Percentiles rank a stretch among this genome's conserved stretches.
Evolutionary conservation across 2,329 filamentous ascomycete genomes (phyloP).

Genomic region (Colletotrichum cuscutae): DNA sequence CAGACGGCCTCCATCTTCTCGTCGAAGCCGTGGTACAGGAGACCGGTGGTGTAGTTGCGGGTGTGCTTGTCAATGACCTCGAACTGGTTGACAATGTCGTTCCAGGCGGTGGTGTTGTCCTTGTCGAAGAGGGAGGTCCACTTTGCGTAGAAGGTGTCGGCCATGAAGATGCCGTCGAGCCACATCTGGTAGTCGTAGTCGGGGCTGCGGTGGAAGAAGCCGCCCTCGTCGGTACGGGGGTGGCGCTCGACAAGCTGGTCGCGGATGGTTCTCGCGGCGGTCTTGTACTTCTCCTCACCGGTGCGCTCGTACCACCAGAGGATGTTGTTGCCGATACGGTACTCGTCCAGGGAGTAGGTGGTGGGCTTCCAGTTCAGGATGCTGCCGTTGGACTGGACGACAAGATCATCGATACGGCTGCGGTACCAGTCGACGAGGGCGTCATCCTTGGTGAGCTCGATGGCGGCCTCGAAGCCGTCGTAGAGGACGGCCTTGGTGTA

Average conservation of each 20-base stretch:
- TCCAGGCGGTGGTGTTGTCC: slow-evolving; percentile 53
- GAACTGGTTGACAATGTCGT: slow-evolving; percentile 58
- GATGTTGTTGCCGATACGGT: slow-evolving; percentile 63
- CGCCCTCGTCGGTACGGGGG: slow-evolving; percentile 61
- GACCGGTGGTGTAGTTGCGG: slow-evolving; percentile 48
- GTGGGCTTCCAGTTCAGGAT: slow-evolving; percentile 41
- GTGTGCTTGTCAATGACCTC: slow-evolving; percentile 57
- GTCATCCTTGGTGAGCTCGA: slow-evolving; percentile 55
- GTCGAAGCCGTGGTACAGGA: slow-evolving; percentile 67
- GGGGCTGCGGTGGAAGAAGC: slow-evolving; percentile 62
- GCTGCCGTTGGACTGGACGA: slow-evolving; percentile 58
- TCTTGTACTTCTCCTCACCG: slow-evolving; percentile 58
- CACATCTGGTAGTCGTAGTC: slow-evolving; percentile 66
- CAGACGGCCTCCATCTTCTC: slow-evolving; percentile 58
- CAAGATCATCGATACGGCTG: slow-evolving; percentile 53
- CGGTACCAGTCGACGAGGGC: slow-evolving; percentile 57
- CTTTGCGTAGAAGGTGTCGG: slow-evolving; percentile 54
- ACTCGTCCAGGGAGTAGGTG: slow-evolving; percentile 62
- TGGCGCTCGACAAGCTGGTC: slow-evolving; percentile 59
- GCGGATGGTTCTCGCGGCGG: slow-evolving; percentile 57
- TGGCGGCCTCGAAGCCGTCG: slow-evolving; percentile 57
- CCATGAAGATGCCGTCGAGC: slow-evolving; percentile 67
- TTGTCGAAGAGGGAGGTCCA: slow-evolving; percentile 52
- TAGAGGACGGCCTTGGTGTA: slow-evolving; percentile 59
- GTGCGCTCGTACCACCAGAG: slow-evolving; percentile 61